Base-by-base conservation (phyloP, 1,284 basidiomycete genomes). In the Ganoderma resinaceum region DNA sequence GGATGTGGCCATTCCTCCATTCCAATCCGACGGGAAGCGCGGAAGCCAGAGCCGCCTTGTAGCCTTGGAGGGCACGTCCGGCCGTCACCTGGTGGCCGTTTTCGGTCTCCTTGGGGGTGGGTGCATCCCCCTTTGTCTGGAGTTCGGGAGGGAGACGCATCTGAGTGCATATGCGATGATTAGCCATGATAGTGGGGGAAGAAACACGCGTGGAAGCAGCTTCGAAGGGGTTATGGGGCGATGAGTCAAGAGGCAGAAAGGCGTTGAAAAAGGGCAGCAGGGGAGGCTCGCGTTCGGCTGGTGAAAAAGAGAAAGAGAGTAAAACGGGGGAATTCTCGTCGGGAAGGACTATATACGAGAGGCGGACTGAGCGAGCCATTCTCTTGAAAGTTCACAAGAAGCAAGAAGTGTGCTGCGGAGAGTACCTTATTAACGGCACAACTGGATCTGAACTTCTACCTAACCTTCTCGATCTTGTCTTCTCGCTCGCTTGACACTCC, bases 401-500 rank as follows among this genome's bases (percentile, higher is more conserved):
- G 42, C 18, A 20, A 26, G 23, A 26, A 26, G 46, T 14, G 46
- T 11, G 23, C 23, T 26, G 8, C 23, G 23, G 11, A 26, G 23
- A 26, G n/a, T n/a, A 46, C n/a, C 6, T 23, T 23, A 23, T 26
- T 29, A 40, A 12, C n/a, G 23, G n/a, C 23, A 42, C 37, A 40
- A 20, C 12, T 29, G 37, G 11, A 60, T 26, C 12, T 16, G 23
- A n/a, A 42, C 38, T 40, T 58, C 58, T 40, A 29, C n/a, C 23
- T 29, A 42, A 42, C 38, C 38, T 40, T 37, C 46, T 49, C 46
- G 46, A 26, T 14, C 46, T 26, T 49, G 46, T 20, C 35, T 20
- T 3, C 37, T 18, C 23, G 12, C 6, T 26, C 35, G 23, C 52
- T 38, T 9, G 38, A 18, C 40, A 43, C 61, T 73, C 2, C 69